Evolutionary conservation across 805 yeast species (phyloP), one percentile per base, ranked within the genome.

Genomic region (Lachancea dasiensis): DNA sequence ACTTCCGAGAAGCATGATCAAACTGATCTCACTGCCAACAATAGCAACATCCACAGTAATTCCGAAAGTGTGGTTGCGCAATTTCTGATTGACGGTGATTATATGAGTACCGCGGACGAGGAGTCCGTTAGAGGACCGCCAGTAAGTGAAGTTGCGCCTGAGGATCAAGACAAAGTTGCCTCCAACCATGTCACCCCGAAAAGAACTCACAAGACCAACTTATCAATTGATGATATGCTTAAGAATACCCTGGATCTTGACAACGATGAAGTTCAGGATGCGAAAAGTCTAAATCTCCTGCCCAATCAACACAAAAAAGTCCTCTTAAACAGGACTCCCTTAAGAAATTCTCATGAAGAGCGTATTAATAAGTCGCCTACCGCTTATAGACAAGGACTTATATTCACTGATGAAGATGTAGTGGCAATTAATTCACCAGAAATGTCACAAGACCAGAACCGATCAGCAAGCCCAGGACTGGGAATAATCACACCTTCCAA

Each of bases 41-140:
- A 30, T 20, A 26, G 37, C 26, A 34, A 18, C 5, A 18, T 29
- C 13, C 34, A 29, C 9, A 36, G 35, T n/a, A 36, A 36, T 24
- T 46, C 54, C n/a, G 51, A 43, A 24, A 49, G 50, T 27, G 50
- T 52, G 2, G 45, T 49, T n/a, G 50, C 54, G 3, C 56, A 52
- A 33, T 52, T 50, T 28, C 30, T 51, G 15, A 43, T 44, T 13
- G 51, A 45, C n/a, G 36, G 36, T n/a, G 46, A 42, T n/a, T 38
- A 41, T 19, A 19, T 10, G 21, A 31, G 36, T 16, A 39, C 34
- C 15, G 34, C 27, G 9, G 42, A 35, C 14, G 40, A 28, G 7
- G 41, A 36, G 14, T 29, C 38, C 25, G 23, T 30, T n/a, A 20
- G 21, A 25, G 25, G 13, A 6, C 9, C n/a, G n/a, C n/a, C n/a